A percentile compares a stretch with the other conserved stretches of the same genome.
Evolutionary conservation across 2,329 filamentous ascomycete species (phyloP).

Genomic region (Rhynchosporium secalis): DNA sequence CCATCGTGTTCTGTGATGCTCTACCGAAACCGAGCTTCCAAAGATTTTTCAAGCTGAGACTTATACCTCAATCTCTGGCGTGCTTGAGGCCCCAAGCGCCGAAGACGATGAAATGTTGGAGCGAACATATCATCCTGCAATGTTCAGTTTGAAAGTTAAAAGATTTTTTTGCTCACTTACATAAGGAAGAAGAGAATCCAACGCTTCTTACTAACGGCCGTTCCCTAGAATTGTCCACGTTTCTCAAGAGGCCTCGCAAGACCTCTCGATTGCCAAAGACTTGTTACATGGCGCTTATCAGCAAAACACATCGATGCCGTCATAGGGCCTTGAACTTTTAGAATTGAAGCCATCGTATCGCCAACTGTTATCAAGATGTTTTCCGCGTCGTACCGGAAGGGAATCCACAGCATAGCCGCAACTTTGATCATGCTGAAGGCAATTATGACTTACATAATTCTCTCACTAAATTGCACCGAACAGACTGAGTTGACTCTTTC

Average conservation of each 20-base stretch:
- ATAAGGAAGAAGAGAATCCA: constrained; percentile 16
- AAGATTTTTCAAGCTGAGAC: background rate
- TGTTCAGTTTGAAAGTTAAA: background rate
- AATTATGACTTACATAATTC: background rate
- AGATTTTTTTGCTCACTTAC: constrained; percentile 8
- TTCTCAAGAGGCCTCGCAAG: constrained; percentile 16
- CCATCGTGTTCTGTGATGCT: background rate
- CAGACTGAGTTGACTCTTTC: background rate
- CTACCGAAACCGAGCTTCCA: background rate
- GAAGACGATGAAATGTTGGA: background rate
- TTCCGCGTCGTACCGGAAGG: background rate
- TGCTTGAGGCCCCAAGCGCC: background rate
- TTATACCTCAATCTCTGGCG: background rate
- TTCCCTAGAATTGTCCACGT: constrained; percentile 4
- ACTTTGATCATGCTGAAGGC: background rate
- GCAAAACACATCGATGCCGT: background rate
- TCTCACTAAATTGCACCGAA: background rate
- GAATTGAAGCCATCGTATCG: background rate
- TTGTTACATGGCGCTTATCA: background rate
- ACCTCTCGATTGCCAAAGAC: background rate
- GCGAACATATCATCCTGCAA: background rate
- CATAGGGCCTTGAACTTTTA: background rate
- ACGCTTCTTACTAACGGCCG: constrained; percentile 19
- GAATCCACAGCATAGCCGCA: background rate
- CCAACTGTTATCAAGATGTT: background rate